A percentile compares a stretch with the other conserved stretches of the same genome.
Evolutionary conservation across 2,329 filamentous ascomycete genomes (phyloP).

Genomic region (Aspergillus felis): DNA sequence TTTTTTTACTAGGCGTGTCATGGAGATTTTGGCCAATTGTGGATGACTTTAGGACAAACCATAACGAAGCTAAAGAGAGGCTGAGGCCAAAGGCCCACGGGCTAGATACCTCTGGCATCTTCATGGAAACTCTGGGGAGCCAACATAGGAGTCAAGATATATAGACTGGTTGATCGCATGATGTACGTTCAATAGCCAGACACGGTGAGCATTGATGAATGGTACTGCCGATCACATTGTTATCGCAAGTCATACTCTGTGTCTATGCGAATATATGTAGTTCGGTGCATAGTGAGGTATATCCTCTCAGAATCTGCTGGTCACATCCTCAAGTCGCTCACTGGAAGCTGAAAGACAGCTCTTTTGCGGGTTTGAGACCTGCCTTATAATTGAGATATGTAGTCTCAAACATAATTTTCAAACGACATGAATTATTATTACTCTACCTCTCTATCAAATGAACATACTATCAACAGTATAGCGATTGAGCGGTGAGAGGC

Average conservation of each 20-base stretch:
- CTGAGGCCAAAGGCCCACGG: too few species aligned
- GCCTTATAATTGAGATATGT: neutral
- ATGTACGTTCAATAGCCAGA: too few species aligned
- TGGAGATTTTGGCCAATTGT: neutral
- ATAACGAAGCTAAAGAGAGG: neutral
- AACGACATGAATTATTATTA: neutral
- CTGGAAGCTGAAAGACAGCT: neutral
- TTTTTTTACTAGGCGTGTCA: neutral
- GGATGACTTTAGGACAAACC: neutral
- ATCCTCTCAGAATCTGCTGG: neutral
- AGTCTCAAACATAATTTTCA: neutral
- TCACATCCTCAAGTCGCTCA: neutral
- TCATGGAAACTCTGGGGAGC: neutral
- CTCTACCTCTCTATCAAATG: neutral
- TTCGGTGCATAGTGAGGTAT: neutral
- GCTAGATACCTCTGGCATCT: too few species aligned
- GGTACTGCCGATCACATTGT: neutral
- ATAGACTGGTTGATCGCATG: neutral
- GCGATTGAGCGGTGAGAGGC: slow-evolving; percentile 6
- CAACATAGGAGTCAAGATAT: too few species aligned
- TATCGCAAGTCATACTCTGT: neutral
- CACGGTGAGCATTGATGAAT: neutral
- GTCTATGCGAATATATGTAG: neutral
- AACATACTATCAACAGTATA: neutral
- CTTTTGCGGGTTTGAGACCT: neutral